Conservation (phyloP, 2,329 filamentous ascomycete genomes). For the Pyrenophora tritici-repentis region DNA sequence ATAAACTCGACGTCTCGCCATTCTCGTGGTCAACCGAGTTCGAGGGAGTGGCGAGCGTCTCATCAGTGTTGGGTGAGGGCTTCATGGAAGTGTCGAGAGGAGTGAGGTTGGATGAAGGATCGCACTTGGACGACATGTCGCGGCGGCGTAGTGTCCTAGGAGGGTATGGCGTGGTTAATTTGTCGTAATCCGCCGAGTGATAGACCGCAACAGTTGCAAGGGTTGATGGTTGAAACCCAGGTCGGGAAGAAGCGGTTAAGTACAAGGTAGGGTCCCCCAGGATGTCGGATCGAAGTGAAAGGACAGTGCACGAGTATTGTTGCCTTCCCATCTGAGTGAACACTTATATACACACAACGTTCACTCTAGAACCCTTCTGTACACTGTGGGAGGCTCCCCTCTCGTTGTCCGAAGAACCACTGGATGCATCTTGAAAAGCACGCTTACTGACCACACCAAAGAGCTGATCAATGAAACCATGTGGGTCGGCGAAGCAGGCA, state of each 20-base stretch:
- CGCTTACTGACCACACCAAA: too few relatives aligned
- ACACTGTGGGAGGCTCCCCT: too few relatives aligned
- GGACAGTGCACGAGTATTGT: neutral
- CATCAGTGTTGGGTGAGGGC: neutral
- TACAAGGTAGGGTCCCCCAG: neutral
- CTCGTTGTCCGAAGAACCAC: too few relatives aligned
- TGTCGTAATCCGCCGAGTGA: neutral
- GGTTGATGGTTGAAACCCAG: neutral
- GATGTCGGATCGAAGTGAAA: neutral
- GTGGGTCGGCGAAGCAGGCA: too few relatives aligned
- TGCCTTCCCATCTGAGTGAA: too few relatives aligned
- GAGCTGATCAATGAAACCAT: too few relatives aligned
- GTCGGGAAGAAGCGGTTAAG: neutral
- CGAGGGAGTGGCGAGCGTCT: neutral
- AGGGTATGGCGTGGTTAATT: neutral
- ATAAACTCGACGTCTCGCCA: neutral
- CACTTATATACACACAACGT: too few relatives aligned
- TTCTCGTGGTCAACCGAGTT: constrained; percentile 1
- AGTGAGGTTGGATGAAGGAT: too few relatives aligned
- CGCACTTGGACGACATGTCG: neutral
- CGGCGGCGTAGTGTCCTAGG: neutral
- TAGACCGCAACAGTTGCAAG: neutral
- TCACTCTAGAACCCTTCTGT: too few relatives aligned
- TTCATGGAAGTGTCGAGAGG: neutral
- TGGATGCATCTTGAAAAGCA: too few relatives aligned